Conservation (phyloP, 2,329 filamentous ascomycete species). For the Colletotrichum cuscutae region DNA sequence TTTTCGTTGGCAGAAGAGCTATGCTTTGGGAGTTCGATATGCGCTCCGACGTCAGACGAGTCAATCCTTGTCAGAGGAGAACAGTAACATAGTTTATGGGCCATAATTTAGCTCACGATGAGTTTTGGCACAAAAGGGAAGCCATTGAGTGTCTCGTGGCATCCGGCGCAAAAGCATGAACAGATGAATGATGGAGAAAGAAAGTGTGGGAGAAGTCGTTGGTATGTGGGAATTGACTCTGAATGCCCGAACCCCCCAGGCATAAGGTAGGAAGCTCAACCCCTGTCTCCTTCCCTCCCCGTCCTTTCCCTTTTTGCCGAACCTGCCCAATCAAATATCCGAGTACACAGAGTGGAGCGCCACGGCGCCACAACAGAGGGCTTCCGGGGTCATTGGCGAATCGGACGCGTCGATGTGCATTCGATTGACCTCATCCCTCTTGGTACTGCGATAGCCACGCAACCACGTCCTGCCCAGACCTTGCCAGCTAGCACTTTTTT, state of each 20-base stretch:
- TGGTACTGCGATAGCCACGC: background rate
- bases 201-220: background rate
- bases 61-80: background rate
- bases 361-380: background rate
- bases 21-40: background rate
- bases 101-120: background rate
- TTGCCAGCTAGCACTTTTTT: background rate
- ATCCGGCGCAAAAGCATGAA: background rate
- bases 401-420: background rate
- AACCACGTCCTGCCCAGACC: background rate
- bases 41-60: background rate
- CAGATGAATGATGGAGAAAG: background rate
- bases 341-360: background rate
- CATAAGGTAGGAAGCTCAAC: background rate
- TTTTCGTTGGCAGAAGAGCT: background rate
- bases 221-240: slow-evolving; percentile 16
- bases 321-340: slow-evolving; percentile 8
- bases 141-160: background rate
- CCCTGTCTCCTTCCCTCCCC: slow-evolving; percentile 3
- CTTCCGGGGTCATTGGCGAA: slow-evolving; percentile 2
- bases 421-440: slow-evolving; percentile 23
- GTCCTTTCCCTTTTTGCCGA: slow-evolving; percentile 24
- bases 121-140: background rate
- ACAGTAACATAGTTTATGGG: background rate
- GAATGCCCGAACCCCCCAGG: background rate